phyloP scores from a whole-genome alignment of 106 monocot species.

The Vanilla planifolia region DNA sequence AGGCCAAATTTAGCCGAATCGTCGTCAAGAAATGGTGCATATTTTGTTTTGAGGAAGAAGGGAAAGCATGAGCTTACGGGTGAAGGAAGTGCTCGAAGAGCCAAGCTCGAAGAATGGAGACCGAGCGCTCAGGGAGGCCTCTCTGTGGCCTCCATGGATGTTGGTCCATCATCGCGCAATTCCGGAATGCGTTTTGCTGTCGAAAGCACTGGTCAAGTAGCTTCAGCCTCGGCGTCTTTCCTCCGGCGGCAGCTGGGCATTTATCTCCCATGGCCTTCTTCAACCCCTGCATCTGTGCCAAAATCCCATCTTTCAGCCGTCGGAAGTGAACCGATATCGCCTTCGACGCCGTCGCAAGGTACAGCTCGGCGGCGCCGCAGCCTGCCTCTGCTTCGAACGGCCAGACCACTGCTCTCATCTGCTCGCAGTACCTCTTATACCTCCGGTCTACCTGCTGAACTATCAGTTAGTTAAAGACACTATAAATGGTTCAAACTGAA shows the following conservation, averaged over 20 bases:
- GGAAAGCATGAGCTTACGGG: slow-evolving; percentile 23
- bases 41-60: neutral
- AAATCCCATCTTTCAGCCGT: slow-evolving; percentile 36
- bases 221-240: slow-evolving; percentile 44
- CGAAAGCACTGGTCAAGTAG: slow-evolving; percentile 30
- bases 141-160: slow-evolving; percentile 48
- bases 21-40: no score
- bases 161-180: slow-evolving; percentile 17
- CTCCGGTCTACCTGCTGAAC: slow-evolving; percentile 25
- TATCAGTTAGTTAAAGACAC: neutral
- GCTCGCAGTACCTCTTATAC: slow-evolving; percentile 34
- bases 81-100: slow-evolving; percentile 59
- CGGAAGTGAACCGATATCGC: slow-evolving; percentile 50
- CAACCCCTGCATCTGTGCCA: slow-evolving; percentile 17
- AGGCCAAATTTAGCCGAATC: neutral
- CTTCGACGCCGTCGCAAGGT: slow-evolving; percentile 34
- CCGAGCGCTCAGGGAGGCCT: slow-evolving; percentile 46
- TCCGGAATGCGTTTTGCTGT: slow-evolving; percentile 36
- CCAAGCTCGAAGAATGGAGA: slow-evolving; percentile 51
- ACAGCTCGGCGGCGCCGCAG: slow-evolving; percentile 24
- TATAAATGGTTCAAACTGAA: neutral
- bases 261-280: slow-evolving; percentile 28
- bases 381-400: slow-evolving; percentile 37
- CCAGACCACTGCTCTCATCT: slow-evolving; percentile 26
- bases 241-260: slow-evolving; percentile 17